phyloP scores from a whole-genome alignment of 2,329 filamentous ascomycete genomes.

The Pseudogymnoascus sp. region DNA sequence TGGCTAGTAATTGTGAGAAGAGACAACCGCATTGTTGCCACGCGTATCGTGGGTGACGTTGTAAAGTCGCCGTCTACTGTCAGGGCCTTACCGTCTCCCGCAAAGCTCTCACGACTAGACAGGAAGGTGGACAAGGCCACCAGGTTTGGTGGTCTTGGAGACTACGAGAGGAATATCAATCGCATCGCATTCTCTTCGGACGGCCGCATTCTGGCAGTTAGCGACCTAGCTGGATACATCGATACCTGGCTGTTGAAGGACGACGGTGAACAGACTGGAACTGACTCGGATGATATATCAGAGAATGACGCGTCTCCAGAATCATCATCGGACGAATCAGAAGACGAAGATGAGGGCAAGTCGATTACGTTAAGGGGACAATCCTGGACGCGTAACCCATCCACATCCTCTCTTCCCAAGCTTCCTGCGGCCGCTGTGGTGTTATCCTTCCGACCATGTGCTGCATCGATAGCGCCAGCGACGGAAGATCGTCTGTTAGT shows the following conservation, averaged over 20 bases:
- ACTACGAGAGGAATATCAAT: constrained; percentile 68
- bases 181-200: constrained; percentile 73
- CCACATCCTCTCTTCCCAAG: constrained; percentile 60
- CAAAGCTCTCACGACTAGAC: constrained; percentile 45
- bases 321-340: constrained; percentile 35
- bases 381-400: constrained; percentile 69
- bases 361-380: constrained; percentile 47
- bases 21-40: constrained; percentile 50
- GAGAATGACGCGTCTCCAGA: constrained; percentile 30
- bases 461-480: constrained; percentile 32
- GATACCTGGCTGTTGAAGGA: constrained; percentile 69
- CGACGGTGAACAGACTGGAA: constrained; percentile 31
- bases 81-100: constrained; percentile 35
- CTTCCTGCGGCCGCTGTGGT: constrained; percentile 57
- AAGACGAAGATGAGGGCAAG: constrained; percentile 41
- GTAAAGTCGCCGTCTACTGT: constrained; percentile 32
- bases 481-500: constrained; percentile 48
- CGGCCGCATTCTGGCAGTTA: constrained; percentile 67
- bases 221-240: constrained; percentile 76
- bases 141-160: constrained; percentile 59
- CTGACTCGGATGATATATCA: constrained; percentile 21
- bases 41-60: constrained; percentile 35
- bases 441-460: constrained; percentile 53
- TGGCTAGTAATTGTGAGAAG: constrained; percentile 62
- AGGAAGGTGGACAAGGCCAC: constrained; percentile 47